Evolutionary conservation across 768 basidiomycete genomes (phyloP).

Genomic region (Agaricus blazei): DNA sequence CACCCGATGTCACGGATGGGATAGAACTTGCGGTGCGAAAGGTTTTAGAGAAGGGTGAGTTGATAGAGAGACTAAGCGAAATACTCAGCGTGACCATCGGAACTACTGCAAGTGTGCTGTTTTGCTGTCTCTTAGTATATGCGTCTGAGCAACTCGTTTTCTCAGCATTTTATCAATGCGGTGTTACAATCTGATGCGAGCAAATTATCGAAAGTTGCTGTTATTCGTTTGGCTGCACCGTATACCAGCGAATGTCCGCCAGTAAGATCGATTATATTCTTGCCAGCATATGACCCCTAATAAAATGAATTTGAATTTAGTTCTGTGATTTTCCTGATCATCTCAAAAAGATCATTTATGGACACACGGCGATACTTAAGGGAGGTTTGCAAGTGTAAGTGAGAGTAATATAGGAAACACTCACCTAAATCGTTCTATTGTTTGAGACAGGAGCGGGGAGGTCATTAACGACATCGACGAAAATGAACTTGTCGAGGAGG

Average conservation of each 20-base stretch:
- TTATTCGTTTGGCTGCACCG: slow-evolving; percentile 57
- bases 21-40: slow-evolving; percentile 47
- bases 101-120: slow-evolving; percentile 38
- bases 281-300: slow-evolving; percentile 19
- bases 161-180: slow-evolving; percentile 51
- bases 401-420: not conserved
- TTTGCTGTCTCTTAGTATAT: not conserved
- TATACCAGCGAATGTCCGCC: slow-evolving; percentile 57
- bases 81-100: slow-evolving; percentile 55
- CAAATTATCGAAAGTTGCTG: slow-evolving; percentile 54
- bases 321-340: slow-evolving; percentile 29
- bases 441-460: slow-evolving; percentile 21
- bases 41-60: slow-evolving; percentile 33
- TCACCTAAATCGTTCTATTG: not conserved
- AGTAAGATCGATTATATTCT: slow-evolving; percentile 34
- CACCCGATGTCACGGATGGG: slow-evolving; percentile 51
- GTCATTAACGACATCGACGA: slow-evolving; percentile 31
- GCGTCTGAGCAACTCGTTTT: not conserved
- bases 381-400: slow-evolving; percentile 42
- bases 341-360: slow-evolving; percentile 24
- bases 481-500: slow-evolving; percentile 40
- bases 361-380: slow-evolving; percentile 28
- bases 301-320: slow-evolving; percentile 19
- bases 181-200: slow-evolving; percentile 51
- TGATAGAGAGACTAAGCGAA: slow-evolving; percentile 24